Percentiles rank a stretch among this genome's conserved stretches.
phyloP scores from a whole-genome alignment of 768 basidiomycete species.

The Boletellus sp. region DNA sequence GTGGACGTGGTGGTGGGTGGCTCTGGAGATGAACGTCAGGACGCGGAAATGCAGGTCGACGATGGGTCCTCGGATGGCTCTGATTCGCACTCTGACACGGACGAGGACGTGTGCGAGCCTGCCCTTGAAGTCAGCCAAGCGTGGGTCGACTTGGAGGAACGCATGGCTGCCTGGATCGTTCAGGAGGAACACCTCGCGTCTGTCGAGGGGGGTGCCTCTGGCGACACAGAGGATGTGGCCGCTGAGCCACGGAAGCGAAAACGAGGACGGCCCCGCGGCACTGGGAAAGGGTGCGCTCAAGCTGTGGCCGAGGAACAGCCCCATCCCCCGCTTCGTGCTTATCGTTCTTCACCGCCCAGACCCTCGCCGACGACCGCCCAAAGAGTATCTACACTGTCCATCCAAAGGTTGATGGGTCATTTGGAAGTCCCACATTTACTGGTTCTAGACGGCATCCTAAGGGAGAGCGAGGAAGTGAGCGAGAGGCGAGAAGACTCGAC shows the following conservation, averaged over 20 bases:
- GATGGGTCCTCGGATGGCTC: constrained; percentile 22
- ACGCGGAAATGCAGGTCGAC: constrained; percentile 1
- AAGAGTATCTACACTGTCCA: neutral
- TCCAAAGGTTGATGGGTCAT: constrained; percentile 21
- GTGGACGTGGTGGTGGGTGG: neutral
- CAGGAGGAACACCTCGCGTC: constrained; percentile 10
- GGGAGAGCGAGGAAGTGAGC: constrained; percentile 28
- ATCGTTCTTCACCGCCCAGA: neutral
- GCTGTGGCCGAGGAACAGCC: neutral
- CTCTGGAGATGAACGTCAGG: neutral
- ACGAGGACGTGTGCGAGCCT: constrained; percentile 14
- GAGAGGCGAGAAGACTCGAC: constrained; percentile 11
- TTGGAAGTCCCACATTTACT: constrained; percentile 31
- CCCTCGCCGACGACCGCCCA: neutral
- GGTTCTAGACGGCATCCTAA: constrained; percentile 36
- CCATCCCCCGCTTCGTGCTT: neutral
- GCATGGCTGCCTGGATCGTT: constrained; percentile 26
- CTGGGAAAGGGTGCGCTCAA: neutral
- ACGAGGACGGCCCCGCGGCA: constrained; percentile 6
- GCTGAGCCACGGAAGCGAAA: constrained; percentile 7
- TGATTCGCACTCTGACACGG: constrained; percentile 1
- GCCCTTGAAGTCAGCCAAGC: constrained; percentile 36
- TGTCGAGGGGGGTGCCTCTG: neutral
- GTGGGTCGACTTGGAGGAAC: constrained; percentile 35
- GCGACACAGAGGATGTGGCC: neutral